Percentiles rank a stretch among this genome's conserved stretches.
Conservation (phyloP, 1,284 basidiomycete species). For the Ceratobasidium sp. region DNA sequence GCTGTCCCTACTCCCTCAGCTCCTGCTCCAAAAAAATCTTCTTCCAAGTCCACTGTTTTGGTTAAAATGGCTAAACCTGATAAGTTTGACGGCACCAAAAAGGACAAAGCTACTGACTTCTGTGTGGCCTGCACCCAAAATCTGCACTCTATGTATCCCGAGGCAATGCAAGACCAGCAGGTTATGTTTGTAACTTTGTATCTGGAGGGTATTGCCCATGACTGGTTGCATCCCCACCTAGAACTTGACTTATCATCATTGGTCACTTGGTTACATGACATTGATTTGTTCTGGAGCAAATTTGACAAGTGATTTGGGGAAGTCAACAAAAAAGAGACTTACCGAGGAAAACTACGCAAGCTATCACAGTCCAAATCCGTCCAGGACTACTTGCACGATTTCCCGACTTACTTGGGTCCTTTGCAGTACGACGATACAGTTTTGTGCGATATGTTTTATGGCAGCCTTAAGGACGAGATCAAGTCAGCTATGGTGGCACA, state of each 20-base stretch:
- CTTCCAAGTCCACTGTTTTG: too few species aligned
- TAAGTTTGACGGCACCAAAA: conserved; percentile 18
- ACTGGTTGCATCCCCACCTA: too few species aligned
- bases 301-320: too few species aligned
- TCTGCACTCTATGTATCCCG: neutral
- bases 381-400: neutral
- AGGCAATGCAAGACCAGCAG: neutral
- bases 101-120: neutral
- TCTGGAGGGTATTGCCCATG: neutral
- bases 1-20: too few species aligned
- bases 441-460: conserved; percentile 3
- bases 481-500: neutral
- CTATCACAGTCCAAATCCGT: conserved; percentile 6
- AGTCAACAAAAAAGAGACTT: too few species aligned
- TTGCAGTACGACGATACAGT: neutral
- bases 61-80: conserved; percentile 24
- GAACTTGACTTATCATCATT: too few species aligned
- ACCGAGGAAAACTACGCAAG: neutral
- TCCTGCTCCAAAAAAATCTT: too few species aligned
- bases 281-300: too few species aligned
- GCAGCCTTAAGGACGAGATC: neutral
- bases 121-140: neutral
- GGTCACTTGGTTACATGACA: too few species aligned
- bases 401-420: neutral
- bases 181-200: neutral